Conservation (phyloP, 805 yeast species). For the Ogataea pilisensis region DNA sequence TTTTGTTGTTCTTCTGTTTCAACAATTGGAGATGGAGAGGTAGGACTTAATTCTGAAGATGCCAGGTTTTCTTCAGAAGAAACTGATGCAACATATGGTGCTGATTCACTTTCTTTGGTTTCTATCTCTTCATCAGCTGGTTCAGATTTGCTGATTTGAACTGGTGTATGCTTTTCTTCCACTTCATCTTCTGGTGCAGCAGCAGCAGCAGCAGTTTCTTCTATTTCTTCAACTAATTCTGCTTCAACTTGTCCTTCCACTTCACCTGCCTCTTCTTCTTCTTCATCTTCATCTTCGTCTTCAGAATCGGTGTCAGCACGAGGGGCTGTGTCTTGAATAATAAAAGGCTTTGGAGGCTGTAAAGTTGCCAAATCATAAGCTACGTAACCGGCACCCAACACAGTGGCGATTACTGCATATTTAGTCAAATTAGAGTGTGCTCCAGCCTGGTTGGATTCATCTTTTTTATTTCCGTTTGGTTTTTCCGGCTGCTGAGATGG, state of each 20-base stretch:
- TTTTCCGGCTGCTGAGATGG: background rate
- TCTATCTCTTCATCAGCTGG: slow-evolving; percentile 18
- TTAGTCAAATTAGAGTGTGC: slow-evolving; percentile 3
- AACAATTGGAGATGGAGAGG: background rate
- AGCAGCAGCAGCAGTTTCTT: too few species aligned
- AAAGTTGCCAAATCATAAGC: background rate
- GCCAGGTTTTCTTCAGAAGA: too few species aligned
- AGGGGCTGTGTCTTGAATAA: background rate
- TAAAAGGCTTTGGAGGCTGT: background rate
- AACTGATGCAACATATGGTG: background rate
- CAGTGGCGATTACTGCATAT: slow-evolving; percentile 15
- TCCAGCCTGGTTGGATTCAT: background rate
- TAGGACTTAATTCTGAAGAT: background rate
- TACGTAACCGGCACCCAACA: slow-evolving; percentile 4
- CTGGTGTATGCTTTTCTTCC: too few species aligned
- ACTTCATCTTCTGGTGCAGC: too few species aligned
- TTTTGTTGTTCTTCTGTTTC: background rate
- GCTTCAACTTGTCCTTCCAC: slow-evolving; percentile 36
- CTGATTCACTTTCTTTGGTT: background rate
- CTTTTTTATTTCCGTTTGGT: background rate
- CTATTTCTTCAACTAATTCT: slow-evolving; percentile 4
- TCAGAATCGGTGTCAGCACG: slow-evolving; percentile 1
- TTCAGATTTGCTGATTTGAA: too few species aligned
- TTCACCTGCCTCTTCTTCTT: slow-evolving; percentile 34
- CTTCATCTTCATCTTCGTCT: background rate